Conservation (phyloP, 1,284 basidiomycete genomes). For the Pascua sp. region DNA sequence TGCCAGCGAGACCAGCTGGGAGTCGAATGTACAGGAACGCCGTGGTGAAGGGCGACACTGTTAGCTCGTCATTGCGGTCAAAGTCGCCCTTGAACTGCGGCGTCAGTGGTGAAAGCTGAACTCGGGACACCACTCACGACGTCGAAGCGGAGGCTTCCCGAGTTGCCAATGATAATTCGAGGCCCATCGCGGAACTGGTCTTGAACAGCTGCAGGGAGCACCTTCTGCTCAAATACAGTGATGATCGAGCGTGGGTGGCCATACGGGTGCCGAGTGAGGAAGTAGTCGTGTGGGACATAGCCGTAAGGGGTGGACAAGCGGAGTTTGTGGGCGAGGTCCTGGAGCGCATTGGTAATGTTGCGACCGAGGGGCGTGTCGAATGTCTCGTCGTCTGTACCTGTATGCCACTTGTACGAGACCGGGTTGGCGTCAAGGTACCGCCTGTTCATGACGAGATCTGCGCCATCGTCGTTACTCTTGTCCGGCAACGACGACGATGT, state of each 20-base stretch:
- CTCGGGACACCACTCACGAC: conserved; percentile 42
- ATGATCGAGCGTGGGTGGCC: conserved; percentile 64
- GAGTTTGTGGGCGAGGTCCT: conserved; percentile 29
- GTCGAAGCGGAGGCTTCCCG: conserved; percentile 72
- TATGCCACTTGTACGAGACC: conserved; percentile 46
- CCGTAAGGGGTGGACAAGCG: conserved; percentile 55
- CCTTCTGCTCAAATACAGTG: conserved; percentile 61
- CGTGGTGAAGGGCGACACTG: conserved; percentile 60
- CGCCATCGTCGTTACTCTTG: conserved; percentile 17
- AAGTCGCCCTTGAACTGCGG: conserved; percentile 59
- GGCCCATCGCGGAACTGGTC: conserved; percentile 26
- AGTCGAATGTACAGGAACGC: conserved; percentile 40
- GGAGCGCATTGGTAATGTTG: conserved; percentile 34
- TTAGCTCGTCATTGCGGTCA: conserved; percentile 73
- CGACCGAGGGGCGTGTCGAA: conserved; percentile 41
- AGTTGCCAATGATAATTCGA: conserved; percentile 68
- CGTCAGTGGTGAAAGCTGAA: not conserved
- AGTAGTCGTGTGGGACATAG: conserved; percentile 68
- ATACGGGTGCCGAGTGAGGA: conserved; percentile 61
- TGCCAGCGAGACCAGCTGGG: conserved; percentile 33
- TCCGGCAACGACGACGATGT: conserved; percentile 36
- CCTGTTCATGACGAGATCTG: conserved; percentile 43
- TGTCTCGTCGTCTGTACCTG: conserved; percentile 25
- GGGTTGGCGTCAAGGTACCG: conserved; percentile 53
- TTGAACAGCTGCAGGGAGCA: conserved; percentile 42